A percentile compares a stretch with the other conserved stretches of the same genome.
These are phyloP conservation scores for Wallemia ichthyophaga DNA, from an alignment of 1,284 basidiomycete species.

Conservation along the genomic window DNA sequence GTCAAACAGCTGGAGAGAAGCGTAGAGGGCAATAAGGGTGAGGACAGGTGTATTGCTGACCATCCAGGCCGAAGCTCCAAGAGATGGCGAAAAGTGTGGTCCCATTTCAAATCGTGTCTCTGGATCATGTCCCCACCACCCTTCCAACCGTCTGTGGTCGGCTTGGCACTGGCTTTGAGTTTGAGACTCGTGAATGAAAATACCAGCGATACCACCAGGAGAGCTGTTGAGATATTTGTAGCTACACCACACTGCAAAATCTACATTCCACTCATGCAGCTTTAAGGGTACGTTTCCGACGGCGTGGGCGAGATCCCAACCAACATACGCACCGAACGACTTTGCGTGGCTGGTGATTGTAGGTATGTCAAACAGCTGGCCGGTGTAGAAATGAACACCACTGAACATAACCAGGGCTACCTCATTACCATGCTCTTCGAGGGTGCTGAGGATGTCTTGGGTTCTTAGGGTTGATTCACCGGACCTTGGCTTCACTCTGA, in stretches of 20 bases:
- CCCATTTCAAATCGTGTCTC: slow-evolving; percentile 75
- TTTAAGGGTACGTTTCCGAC: slow-evolving; percentile 69
- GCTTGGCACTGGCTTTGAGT: slow-evolving; percentile 5
- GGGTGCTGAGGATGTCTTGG: slow-evolving; percentile 52
- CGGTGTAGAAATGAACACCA: slow-evolving; percentile 87
- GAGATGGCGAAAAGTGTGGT: slow-evolving; percentile 44
- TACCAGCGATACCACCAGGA: slow-evolving; percentile 75
- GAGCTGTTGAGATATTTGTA: slow-evolving; percentile 96
- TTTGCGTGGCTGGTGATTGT: slow-evolving; percentile 56
- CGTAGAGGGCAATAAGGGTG: slow-evolving; percentile 42
- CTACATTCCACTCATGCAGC: slow-evolving; percentile 68
- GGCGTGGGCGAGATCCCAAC: slow-evolving; percentile 89
- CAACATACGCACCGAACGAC: slow-evolving; percentile 24
- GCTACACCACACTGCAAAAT: slow-evolving; percentile 23
- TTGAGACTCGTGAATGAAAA: slow-evolving; percentile 4
- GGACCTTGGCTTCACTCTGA: slow-evolving; percentile 44
- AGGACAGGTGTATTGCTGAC: slow-evolving; percentile 75
- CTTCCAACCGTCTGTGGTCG: slow-evolving; percentile 30
- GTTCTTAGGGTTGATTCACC: slow-evolving; percentile 68
- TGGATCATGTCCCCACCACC: slow-evolving; percentile 91
- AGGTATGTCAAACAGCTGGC: slow-evolving; percentile 75
- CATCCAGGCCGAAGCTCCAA: slow-evolving; percentile 79
- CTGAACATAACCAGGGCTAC: slow-evolving; percentile 72
- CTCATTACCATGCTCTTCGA: slow-evolving; percentile 38
- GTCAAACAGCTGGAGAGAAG: slow-evolving; percentile 49